These are phyloP conservation scores for Trichoderma atroviride DNA, from an alignment of 2,329 filamentous ascomycete species.

Conservation along the genomic window DNA sequence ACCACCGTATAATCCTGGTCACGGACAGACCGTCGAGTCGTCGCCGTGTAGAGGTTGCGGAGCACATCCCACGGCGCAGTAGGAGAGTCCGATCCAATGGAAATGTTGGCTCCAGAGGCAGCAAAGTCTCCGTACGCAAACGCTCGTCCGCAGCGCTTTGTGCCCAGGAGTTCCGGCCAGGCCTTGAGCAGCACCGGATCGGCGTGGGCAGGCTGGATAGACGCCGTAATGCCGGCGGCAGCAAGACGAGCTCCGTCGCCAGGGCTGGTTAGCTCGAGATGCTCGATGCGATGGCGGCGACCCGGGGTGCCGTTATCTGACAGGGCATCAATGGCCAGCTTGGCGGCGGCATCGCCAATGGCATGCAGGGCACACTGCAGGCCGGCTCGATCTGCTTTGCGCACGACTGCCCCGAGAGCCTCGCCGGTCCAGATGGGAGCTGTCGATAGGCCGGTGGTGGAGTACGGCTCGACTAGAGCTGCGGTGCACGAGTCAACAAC, in stretches of 20 bases:
- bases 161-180: conserved; percentile 16
- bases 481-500: conserved; percentile 20
- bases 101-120: conserved; percentile 8
- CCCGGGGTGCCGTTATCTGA: conserved; percentile 18
- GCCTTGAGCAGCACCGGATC: conserved; percentile 18
- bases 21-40: conserved; percentile 13
- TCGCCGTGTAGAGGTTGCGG: conserved; percentile 17
- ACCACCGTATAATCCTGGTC: not conserved
- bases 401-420: conserved; percentile 9
- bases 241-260: conserved; percentile 16
- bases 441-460: conserved; percentile 7
- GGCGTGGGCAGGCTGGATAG: conserved; percentile 17
- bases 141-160: not conserved
- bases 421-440: conserved; percentile 15
- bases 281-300: conserved; percentile 19
- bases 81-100: conserved; percentile 12
- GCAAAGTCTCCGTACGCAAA: conserved; percentile 20
- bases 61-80: conserved; percentile 19
- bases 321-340: conserved; percentile 19
- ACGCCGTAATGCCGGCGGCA: conserved; percentile 13
- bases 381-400: conserved; percentile 13
- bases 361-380: conserved; percentile 18
- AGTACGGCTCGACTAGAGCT: conserved; percentile 19
- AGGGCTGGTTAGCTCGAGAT: conserved; percentile 12
- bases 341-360: conserved; percentile 20